phyloP scores from a whole-genome alignment of 345 rosid species.

The Moringa oleifera region DNA sequence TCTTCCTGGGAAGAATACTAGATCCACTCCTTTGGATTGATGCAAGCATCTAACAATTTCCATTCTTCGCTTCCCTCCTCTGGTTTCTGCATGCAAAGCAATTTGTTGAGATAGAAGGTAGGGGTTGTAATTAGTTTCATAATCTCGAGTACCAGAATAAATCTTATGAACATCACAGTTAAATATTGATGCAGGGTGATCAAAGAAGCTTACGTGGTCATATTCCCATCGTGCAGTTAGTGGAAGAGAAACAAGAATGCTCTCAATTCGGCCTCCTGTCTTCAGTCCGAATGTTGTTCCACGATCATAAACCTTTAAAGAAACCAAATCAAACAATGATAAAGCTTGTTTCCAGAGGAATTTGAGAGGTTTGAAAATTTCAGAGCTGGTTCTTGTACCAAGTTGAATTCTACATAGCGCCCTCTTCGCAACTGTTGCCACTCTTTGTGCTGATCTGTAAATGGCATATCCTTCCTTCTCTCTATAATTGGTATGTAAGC shows the following conservation, averaged over 20 bases:
- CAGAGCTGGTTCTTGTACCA: slow-evolving; percentile 42
- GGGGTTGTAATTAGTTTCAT: neutral
- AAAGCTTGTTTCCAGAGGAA: slow-evolving; percentile 4
- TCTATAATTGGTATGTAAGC: slow-evolving; percentile 90
- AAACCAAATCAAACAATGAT: slow-evolving; percentile 8
- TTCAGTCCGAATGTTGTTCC: slow-evolving; percentile 98
- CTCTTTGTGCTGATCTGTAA: slow-evolving; percentile 76
- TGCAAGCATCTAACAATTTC: slow-evolving; percentile 94
- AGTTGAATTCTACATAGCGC: slow-evolving; percentile 92
- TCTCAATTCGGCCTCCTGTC: slow-evolving; percentile 96
- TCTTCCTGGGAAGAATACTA: slow-evolving; percentile 4
- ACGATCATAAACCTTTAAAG: slow-evolving; percentile 76
- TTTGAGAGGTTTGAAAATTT: neutral
- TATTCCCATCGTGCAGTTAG: slow-evolving; percentile 94
- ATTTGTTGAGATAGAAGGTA: neutral
- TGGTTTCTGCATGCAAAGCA: slow-evolving; percentile 56
- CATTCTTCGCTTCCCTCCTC: slow-evolving; percentile 97
- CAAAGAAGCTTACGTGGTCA: slow-evolving; percentile 64
- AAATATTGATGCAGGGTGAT: neutral
- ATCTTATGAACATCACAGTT: too few relatives aligned
- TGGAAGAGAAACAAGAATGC: slow-evolving; percentile 96
- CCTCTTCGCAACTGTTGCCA: slow-evolving; percentile 98
- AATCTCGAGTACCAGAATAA: too few relatives aligned
- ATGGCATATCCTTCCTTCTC: slow-evolving; percentile 71
- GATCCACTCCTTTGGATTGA: slow-evolving; percentile 95